phyloP scores from a whole-genome alignment of 371 early-diverging fungal species.

The Mucor indicus region DNA sequence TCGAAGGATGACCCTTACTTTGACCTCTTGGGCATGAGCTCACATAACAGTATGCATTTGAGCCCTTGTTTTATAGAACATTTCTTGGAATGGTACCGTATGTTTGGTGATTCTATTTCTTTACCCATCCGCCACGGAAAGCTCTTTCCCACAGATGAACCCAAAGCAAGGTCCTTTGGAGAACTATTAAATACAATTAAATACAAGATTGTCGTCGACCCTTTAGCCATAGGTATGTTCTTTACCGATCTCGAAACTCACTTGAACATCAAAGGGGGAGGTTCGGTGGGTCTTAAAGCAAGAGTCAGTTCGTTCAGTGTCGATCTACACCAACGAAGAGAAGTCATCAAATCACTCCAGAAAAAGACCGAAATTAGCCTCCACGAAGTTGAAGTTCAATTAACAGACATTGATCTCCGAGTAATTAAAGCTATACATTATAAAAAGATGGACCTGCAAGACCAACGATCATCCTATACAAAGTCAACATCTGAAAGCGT shows the following conservation, averaged over 20 bases:
- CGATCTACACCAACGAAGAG: slow-evolving; percentile 30
- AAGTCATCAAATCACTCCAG: not conserved
- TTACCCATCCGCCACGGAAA: slow-evolving; percentile 42
- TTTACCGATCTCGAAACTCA: slow-evolving; percentile 33
- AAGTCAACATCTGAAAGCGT: not conserved
- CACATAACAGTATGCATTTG: slow-evolving; percentile 41
- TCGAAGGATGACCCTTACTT: slow-evolving; percentile 1
- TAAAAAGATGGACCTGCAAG: not conserved
- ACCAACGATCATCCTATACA: not conserved
- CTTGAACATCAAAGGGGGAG: slow-evolving; percentile 10
- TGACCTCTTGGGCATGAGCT: not conserved
- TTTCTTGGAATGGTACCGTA: slow-evolving; percentile 32
- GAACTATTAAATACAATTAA: slow-evolving; percentile 33
- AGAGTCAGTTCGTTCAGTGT: slow-evolving; percentile 18
- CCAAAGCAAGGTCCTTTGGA: slow-evolving; percentile 27
- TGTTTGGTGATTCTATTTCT: slow-evolving; percentile 46
- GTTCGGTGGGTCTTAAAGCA: slow-evolving; percentile 30
- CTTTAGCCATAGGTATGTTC: slow-evolving; percentile 38
- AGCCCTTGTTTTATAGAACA: slow-evolving; percentile 45
- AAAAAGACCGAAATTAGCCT: slow-evolving; percentile 16
- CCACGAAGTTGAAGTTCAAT: slow-evolving; percentile 27
- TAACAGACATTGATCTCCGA: slow-evolving; percentile 30
- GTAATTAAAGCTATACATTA: slow-evolving; percentile 17
- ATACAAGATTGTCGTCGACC: slow-evolving; percentile 40
- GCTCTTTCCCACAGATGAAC: slow-evolving; percentile 26